Evolutionary conservation across 495 filamentous ascomycete genomes (phyloP).

Genomic region (Xylaria palmicola): DNA sequence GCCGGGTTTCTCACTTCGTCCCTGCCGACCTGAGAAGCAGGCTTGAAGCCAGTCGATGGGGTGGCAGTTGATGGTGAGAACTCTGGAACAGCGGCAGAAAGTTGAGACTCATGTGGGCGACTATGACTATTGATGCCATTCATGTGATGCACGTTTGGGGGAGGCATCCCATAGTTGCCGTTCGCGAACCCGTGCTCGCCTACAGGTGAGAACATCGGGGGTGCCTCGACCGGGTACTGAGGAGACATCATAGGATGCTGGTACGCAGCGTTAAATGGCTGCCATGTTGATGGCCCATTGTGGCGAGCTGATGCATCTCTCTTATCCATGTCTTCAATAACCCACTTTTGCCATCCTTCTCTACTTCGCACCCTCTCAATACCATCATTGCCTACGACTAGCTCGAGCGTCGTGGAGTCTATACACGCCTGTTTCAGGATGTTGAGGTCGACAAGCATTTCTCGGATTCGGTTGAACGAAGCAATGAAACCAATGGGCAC

Average conservation of each 20-base stretch:
- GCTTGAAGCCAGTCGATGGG: constrained; percentile 1
- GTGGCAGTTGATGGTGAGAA: constrained; percentile 56
- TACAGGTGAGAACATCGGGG: constrained; percentile 35
- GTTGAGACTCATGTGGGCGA: constrained; percentile 50
- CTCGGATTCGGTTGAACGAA: constrained; percentile 78
- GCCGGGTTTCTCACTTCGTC: background rate
- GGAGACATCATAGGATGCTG: constrained; percentile 24
- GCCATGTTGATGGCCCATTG: constrained; percentile 37
- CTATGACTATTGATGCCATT: constrained; percentile 43
- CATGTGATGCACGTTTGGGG: constrained; percentile 37
- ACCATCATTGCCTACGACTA: constrained; percentile 67
- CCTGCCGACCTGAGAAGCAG: constrained; percentile 5
- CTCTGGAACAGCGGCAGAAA: constrained; percentile 75
- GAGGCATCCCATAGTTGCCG: constrained; percentile 32
- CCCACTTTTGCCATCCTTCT: constrained; percentile 79
- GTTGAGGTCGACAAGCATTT: constrained; percentile 66
- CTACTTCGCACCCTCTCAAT: constrained; percentile 75
- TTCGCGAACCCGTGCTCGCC: constrained; percentile 33
- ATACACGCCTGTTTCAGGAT: constrained; percentile 72
- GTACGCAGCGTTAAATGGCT: constrained; percentile 18
- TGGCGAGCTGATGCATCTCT: constrained; percentile 42
- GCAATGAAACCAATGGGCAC: constrained; percentile 77
- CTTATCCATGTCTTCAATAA: constrained; percentile 58
- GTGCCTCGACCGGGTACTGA: constrained; percentile 27
- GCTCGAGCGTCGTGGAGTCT: constrained; percentile 67